phyloP scores from a whole-genome alignment of 2,329 filamentous ascomycete species.

The Xylariaceae sp. region DNA sequence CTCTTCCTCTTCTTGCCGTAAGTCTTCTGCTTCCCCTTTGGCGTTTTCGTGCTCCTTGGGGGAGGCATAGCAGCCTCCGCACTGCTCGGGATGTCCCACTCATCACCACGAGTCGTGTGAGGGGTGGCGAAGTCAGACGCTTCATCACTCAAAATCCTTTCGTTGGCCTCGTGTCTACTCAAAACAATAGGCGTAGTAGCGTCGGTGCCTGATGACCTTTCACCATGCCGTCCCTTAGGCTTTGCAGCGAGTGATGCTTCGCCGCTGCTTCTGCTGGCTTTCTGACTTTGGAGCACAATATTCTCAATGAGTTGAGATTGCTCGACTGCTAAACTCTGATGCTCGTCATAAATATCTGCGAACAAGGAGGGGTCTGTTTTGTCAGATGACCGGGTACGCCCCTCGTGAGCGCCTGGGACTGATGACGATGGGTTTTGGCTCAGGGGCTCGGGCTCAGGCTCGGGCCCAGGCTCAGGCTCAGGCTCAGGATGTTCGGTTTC shows the following conservation, averaged over 20 bases:
- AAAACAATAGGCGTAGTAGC: conserved; percentile 24
- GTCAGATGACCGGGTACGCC: conserved; percentile 18
- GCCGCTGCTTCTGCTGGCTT: conserved; percentile 28
- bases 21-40: conserved; percentile 15
- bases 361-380: conserved; percentile 29
- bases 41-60: conserved; percentile 8
- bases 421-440: conserved; percentile 22
- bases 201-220: conserved; percentile 28
- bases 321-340: conserved; percentile 24
- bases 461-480: conserved; percentile 29
- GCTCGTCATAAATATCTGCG: conserved; percentile 23
- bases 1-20: conserved; percentile 18
- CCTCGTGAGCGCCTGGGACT: conserved; percentile 9
- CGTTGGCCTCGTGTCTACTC: conserved; percentile 15
- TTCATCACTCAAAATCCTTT: conserved; percentile 18
- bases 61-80: conserved; percentile 13
- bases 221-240: conserved; percentile 16
- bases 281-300: conserved; percentile 32
- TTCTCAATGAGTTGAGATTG: conserved; percentile 30
- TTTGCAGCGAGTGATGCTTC: conserved; percentile 25
- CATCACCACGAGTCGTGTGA: conserved; percentile 22
- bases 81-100: conserved; percentile 34
- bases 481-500: conserved; percentile 21
- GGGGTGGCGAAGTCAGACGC: conserved; percentile 27
- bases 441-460: conserved; percentile 25